Percentiles rank a stretch among this genome's conserved stretches.
These are phyloP conservation scores for Quercus bicolor DNA, from an alignment of 306 rosid genomes.

Conservation along the genomic window DNA sequence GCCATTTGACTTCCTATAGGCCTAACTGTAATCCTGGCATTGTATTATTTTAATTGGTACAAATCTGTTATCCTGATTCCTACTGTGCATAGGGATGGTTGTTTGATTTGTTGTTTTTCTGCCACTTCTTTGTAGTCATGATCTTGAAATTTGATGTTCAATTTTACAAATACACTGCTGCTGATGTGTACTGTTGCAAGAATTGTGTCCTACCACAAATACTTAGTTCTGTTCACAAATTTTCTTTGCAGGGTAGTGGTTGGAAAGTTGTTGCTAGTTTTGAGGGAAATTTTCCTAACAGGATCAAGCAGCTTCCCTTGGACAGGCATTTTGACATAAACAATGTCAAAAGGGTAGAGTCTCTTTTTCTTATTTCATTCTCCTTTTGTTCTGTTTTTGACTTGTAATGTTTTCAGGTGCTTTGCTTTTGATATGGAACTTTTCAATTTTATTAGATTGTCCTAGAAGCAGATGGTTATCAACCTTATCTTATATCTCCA, in stretches of 20 bases:
- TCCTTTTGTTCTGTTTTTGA: background rate
- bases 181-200: too few species aligned
- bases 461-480: constrained; percentile 99
- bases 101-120: too few species aligned
- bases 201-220: too few species aligned
- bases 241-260: constrained; percentile 80
- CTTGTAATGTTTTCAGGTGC: background rate
- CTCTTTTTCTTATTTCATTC: constrained; percentile 7
- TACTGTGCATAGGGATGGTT: too few species aligned
- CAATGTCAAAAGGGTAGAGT: constrained; percentile 87
- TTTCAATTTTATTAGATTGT: constrained; percentile 59
- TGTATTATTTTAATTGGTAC: too few species aligned
- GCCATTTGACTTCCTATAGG: too few species aligned
- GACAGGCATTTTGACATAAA: constrained; percentile 96
- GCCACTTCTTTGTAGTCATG: too few species aligned
- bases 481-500: constrained; percentile 97
- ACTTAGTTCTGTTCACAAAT: background rate
- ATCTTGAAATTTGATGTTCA: background rate
- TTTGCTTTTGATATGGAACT: constrained; percentile 8
- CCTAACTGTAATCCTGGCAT: too few species aligned
- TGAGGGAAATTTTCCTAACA: constrained; percentile 91
- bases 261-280: constrained; percentile 99
- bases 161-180: background rate
- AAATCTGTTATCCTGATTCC: too few species aligned
- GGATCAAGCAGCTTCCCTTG: constrained; percentile 90